phyloP scores from a whole-genome alignment of 2,329 filamentous ascomycete species.

The Akanthomyces lecanii region DNA sequence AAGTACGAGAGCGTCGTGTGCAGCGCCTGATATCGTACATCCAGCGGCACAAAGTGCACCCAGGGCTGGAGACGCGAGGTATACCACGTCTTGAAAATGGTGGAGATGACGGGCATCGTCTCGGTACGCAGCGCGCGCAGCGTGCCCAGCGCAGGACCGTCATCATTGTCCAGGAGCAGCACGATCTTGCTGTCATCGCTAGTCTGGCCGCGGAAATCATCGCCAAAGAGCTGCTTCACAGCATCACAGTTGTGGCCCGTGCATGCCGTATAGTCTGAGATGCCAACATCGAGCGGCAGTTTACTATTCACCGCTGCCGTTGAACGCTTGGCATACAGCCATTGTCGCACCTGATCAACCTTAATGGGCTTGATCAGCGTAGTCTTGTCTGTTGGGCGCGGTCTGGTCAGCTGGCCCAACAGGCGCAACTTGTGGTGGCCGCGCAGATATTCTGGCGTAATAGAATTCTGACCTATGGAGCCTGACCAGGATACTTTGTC shows the following conservation, averaged over 20 bases:
- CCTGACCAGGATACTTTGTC: slow-evolving; percentile 72
- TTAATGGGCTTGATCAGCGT: slow-evolving; percentile 56
- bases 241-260: slow-evolving; percentile 39
- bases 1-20: slow-evolving; percentile 75
- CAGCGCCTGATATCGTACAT: slow-evolving; percentile 67
- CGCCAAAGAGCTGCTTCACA: slow-evolving; percentile 29
- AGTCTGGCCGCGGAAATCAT: slow-evolving; percentile 18
- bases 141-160: slow-evolving; percentile 58
- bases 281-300: slow-evolving; percentile 53
- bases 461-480: slow-evolving; percentile 54
- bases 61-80: slow-evolving; percentile 69
- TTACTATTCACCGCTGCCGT: slow-evolving; percentile 49
- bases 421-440: slow-evolving; percentile 67
- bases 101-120: slow-evolving; percentile 65
- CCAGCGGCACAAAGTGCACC: slow-evolving; percentile 77
- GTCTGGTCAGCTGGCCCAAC: slow-evolving; percentile 62
- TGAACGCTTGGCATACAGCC: slow-evolving; percentile 32
- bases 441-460: slow-evolving; percentile 52
- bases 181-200: slow-evolving; percentile 55
- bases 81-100: slow-evolving; percentile 76
- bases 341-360: slow-evolving; percentile 44
- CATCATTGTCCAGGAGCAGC: slow-evolving; percentile 66
- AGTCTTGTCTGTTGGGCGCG: slow-evolving; percentile 44
- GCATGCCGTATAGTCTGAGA: slow-evolving; percentile 56
- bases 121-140: slow-evolving; percentile 61